Base-by-base conservation (phyloP, 2,329 filamentous ascomycete genomes). In the Tetracladium maxilliforme region DNA sequence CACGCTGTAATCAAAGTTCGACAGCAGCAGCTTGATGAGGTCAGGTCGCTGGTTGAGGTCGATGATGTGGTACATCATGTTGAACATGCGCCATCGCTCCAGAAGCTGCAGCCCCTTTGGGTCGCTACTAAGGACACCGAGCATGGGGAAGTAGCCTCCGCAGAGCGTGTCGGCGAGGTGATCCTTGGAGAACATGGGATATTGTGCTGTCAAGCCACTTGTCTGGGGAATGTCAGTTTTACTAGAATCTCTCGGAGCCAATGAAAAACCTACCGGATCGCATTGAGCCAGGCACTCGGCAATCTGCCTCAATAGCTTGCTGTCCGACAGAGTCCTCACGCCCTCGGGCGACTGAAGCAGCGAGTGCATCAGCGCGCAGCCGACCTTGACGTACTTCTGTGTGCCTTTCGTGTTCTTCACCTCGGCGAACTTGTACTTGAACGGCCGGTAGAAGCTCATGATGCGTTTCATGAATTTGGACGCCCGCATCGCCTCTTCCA, bases 1-100 rank as follows among this genome's bases (percentile, higher is more conserved):
- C 14, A 92, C 58, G 12, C 74, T 79, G 45, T 93, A 98, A 51
- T 98, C 87, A 51, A 98, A 86, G 41, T 86, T 90, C 24, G 79
- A 76, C 7, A 98, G 63, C 16, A 98, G 64, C 7, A 87, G 64
- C 44, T 86, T 83, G 45, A 95, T 83, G 30, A 98, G 60, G 46
- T 98, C 90, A 22, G 87, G 83, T 3, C 90, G 77, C 48, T 90
- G 79, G 39, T 80, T 83, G 22, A 93, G 61, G 43, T 95, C 87
- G 30, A 94, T 69, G 32, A 98, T 93, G 49, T 95, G 90, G 46
- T 98, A 98, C 63, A 95, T 92, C 83, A 98, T 98, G 50, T 95
- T 95, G 54, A 94, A 86, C 64, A 98, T 92, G 39, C 84, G 82
- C 87, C 90, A 95, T 39, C 83, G 65, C 47, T 95, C 87, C 43